Evolutionary conservation across 129 eudicot genomes (phyloP).

Genomic region (Lonicera japonica): DNA sequence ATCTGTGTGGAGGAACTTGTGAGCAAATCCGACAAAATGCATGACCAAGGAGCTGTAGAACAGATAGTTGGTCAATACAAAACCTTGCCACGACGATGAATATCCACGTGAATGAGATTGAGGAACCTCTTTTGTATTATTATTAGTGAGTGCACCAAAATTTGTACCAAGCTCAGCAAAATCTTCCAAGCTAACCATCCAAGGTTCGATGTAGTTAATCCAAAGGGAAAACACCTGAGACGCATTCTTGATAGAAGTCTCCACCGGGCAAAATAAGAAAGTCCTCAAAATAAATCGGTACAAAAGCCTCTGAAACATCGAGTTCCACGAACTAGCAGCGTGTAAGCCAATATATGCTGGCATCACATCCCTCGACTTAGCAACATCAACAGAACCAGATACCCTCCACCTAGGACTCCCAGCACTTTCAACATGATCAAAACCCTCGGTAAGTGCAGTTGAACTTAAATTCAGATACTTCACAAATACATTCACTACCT

Average conservation of each 20-base stretch:
- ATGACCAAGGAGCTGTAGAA: conserved; percentile 88
- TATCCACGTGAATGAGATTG: conserved; percentile 38
- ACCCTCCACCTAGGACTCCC: conserved; percentile 37
- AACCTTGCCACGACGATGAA: conserved; percentile 82
- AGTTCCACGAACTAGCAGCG: conserved; percentile 59
- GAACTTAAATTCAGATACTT: conserved; percentile 65
- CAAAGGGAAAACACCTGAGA: conserved; percentile 80
- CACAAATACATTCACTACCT: conserved; percentile 65
- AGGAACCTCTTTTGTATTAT: conserved; percentile 16
- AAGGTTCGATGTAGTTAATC: conserved; percentile 77
- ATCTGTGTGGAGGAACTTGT: conserved; percentile 81
- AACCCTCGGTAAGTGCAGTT: conserved; percentile 18
- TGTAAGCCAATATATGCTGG: conserved; percentile 16
- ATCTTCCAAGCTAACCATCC: conserved; percentile 62
- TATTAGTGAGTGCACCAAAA: conserved; percentile 22
- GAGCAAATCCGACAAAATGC: conserved; percentile 97
- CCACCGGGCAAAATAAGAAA: conserved; percentile 80
- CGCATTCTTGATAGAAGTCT: conserved; percentile 68
- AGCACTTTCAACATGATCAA: conserved; percentile 31
- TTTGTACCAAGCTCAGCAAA: conserved; percentile 41
- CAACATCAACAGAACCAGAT: conserved; percentile 32
- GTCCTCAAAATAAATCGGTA: conserved; percentile 83
- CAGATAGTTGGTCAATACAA: conserved; percentile 72
- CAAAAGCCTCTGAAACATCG: conserved; percentile 74
- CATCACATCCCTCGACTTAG: conserved; percentile 30